Conservation (phyloP, 23 red algal species). For the Chondrus crispus region DNA sequence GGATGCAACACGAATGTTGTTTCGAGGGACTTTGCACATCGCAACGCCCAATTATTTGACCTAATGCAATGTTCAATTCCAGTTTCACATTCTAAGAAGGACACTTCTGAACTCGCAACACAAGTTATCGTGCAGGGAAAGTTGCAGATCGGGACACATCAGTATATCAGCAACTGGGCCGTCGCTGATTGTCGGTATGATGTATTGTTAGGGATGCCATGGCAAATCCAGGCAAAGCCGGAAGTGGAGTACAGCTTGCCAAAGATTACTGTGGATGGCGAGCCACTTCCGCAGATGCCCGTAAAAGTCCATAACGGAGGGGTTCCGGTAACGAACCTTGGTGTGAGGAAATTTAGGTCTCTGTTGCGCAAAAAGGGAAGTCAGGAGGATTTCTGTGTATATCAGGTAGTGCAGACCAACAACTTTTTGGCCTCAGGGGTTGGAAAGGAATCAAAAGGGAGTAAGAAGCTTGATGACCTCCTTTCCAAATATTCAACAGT, state of each 20-base stretch:
- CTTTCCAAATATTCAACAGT: neutral
- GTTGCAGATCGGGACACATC: neutral
- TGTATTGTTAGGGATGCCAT: slow-evolving; percentile 2
- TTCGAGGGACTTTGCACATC: neutral
- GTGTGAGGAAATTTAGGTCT: neutral
- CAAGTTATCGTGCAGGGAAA: neutral
- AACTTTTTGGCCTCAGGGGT: neutral
- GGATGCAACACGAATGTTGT: neutral
- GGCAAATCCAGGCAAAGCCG: neutral
- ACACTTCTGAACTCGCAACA: neutral
- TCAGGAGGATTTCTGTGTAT: neutral
- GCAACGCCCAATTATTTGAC: neutral
- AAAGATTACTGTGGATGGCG: neutral
- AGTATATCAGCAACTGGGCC: neutral
- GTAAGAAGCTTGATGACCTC: neutral
- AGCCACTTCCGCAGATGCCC: neutral
- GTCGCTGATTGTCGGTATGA: slow-evolving; percentile 35
- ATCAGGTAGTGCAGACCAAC: neutral
- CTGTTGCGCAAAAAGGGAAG: neutral
- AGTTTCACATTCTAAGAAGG: slow-evolving; percentile 7
- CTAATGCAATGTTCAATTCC: neutral
- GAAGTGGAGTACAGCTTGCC: neutral
- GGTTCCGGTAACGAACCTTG: neutral
- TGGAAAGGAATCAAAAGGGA: neutral
- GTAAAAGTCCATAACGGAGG: neutral